Evolutionary conservation across 352 stramenopile species (phyloP), one percentile per base, ranked within the genome.

Genomic region (Thraustochytrium sp.): DNA sequence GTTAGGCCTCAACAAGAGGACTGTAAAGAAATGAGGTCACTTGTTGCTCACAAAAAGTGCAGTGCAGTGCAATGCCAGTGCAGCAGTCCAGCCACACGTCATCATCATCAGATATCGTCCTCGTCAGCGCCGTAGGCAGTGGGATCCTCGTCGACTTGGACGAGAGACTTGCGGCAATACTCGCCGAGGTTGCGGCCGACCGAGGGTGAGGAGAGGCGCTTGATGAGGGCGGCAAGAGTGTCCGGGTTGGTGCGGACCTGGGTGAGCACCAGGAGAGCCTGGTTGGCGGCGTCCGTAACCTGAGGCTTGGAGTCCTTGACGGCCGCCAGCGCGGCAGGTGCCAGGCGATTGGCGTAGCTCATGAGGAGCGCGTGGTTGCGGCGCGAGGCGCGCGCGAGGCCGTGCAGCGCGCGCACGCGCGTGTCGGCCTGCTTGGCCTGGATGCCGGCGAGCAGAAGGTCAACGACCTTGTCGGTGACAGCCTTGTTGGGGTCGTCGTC

Each of bases 141-240:
- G n/a, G n/a, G n/a, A 18, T 78, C 65, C 29, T 40, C 65, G 34
- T 78, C 65, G 42, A 78, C 40, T 9, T 23, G 13, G 1, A 21
- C 34, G 8, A 82, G 31, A 16, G 74, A 49, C 54, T 82, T 82
- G 54, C 74, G 74, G 53, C 53, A 65, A 38, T 82, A 82, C 51
- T 82, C 74, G 21, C 37, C 74, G 36, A 82, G 26, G 42, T 21
- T 42, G 37, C 74, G 49, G 29, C 51, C 74, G 0, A 48, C 16
- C 0, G 74, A 34, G 40, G 74, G 26, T 23, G 56, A 65, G 8
- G 36, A 63, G 34, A 56, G 48, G 74, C 8, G 36, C 74, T 82
- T 82, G 55, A 82, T 54, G 37, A 82, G 18, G 0, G 18, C 74
- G 21, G 37, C 34, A 31, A 82, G 42, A 8, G 36, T 29, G n/a